Evolutionary conservation across 768 basidiomycete species (phyloP), one percentile per base, ranked within the genome.

Genomic region (Pleurotus ostreatus): DNA sequence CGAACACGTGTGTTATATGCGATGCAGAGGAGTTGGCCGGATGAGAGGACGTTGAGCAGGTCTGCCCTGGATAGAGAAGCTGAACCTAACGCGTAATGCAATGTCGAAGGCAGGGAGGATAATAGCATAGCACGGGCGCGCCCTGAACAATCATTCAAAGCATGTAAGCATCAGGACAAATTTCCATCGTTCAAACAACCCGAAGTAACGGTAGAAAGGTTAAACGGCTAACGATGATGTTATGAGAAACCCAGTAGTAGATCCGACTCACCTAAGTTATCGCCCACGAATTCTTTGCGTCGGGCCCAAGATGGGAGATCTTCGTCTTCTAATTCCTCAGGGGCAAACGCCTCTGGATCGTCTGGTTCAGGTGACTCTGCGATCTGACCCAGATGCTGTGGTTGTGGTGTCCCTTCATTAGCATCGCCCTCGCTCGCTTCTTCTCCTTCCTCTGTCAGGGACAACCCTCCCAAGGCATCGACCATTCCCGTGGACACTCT

Each of bases 1-100:
- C 94, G 82, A 0, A 95, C 88, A 25, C 83, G 87, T 9, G 80
- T 69, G 68, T 95, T 96, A 72, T 93, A 94, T 0, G 89, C 86
- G 2, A 77, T 67, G 62, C 93, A 95, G 11, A 95, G 79, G 7
- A 92, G 70, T 63, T 92, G 88, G 0, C 94, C 93, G 3, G 87
- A 92, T 1, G 88, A 79, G 5, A 91, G 73, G 3, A 75, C 76
- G 2, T 71, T 67, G 2, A 90, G 74, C 61, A 91, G 78, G 0
- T 39, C 51, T 6, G 8, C 37, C 18, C 39, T n/a, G 15, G 37
- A 22, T 11, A 11, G 30, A 3, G 34, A 12, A n/a, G 20, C n/a
- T 18, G 51, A 22, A 20, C 22, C 51, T 11, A 53, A 20, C 11
- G 38, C 34, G 15, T 41, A 13, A 12, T 40, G 51, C 15, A 53